phyloP scores from a whole-genome alignment of 441 rosid species.

The Corymbia citriodora region DNA sequence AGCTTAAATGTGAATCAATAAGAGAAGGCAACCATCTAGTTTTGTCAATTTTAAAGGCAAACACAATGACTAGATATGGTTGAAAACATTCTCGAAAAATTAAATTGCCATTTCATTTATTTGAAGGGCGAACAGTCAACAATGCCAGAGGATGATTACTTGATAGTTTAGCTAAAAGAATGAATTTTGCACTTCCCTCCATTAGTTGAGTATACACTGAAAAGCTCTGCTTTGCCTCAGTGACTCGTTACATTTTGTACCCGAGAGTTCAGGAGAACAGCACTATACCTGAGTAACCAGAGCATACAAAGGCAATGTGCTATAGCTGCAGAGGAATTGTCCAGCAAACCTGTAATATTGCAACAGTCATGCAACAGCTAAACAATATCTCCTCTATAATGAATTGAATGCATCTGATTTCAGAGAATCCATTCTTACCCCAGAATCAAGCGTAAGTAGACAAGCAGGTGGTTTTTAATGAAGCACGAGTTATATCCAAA shows the following conservation, averaged over 20 bases:
- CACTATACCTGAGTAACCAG: constrained; percentile 52
- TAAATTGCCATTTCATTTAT: not conserved
- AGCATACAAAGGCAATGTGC: constrained; percentile 67
- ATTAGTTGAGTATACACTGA: not conserved
- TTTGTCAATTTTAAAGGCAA: not conserved
- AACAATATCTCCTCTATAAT: not conserved
- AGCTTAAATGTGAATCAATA: not conserved
- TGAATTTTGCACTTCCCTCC: not conserved
- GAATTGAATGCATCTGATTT: not conserved
- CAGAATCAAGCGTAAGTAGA: constrained; percentile 61
- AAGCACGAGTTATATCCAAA: constrained; percentile 67
- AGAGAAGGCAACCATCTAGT: not conserved
- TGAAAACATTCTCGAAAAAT: not conserved
- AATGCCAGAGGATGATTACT: not conserved
- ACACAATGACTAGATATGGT: not conserved
- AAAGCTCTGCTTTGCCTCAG: not conserved
- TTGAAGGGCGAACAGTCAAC: not conserved
- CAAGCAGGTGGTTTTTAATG: constrained; percentile 49
- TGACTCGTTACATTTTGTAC: not conserved
- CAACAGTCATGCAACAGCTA: not conserved
- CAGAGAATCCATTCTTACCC: constrained; percentile 43
- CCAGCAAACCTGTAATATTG: constrained; percentile 63
- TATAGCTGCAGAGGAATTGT: constrained; percentile 70
- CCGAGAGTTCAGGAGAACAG: not conserved
- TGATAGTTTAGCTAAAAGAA: not conserved